Base-by-base conservation (phyloP, 345 rosid genomes). In the Hibiscus mutabilis region DNA sequence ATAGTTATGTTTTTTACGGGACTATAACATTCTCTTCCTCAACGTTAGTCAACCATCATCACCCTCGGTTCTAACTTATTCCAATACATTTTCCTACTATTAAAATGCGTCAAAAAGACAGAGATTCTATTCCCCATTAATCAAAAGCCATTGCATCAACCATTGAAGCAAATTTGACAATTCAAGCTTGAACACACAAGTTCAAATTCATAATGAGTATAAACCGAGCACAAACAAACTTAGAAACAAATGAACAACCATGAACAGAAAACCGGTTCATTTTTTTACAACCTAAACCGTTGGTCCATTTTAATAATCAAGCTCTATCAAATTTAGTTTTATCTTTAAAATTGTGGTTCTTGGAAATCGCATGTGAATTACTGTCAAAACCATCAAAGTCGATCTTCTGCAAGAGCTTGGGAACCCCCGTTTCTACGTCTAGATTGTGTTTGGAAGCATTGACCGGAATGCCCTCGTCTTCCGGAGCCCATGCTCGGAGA, bases 401-500 rank as follows among this genome's bases (percentile, higher is more conserved):
- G 77, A 84, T 58, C 69, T 77, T 77, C 68, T 86, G 86, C 66
- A 85, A 79, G 40, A 86, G 56, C 70, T 44, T 73, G 35, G 90
- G 86, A 58, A 60, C 81, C 21, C 87, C 88, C 69, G 61, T 81
- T 71, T 86, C 91, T 66, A 80, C 71, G 66, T 88, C 91, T 52
- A 80, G 84, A 59, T 76, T 82, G 19, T 49, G 55, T 60, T 79
- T 86, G 0, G 91, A 80, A 52, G 77, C 64, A 42, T 76, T 82
- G 29, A 64, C 68, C 19, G 73, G 3, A 0, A 75, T 33, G 35
- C n/a, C 12, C 21, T 46, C 82, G 31, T 83, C 84, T 42, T 80
- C 81, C 22, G 74, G 1, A 60, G 84, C 77, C 94, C 86, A 89
- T 71, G 78, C 87, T 74, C 99, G 82, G 76, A 96, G 88, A 75